Base-by-base conservation (phyloP, 805 yeast genomes). In the Metschnikowia colocasiae region DNA sequence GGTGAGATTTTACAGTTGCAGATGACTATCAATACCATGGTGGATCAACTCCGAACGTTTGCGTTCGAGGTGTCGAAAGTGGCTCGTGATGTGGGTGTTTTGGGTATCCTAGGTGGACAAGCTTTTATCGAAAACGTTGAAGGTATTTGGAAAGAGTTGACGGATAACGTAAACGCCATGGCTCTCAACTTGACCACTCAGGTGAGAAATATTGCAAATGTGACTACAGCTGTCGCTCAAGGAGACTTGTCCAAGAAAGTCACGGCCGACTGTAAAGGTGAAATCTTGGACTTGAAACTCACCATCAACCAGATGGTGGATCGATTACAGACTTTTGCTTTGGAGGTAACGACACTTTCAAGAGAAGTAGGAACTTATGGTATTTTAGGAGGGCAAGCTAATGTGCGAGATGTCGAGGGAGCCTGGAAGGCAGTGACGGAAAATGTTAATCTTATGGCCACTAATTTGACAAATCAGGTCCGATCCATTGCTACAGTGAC, bases 161-260 rank as follows among this genome's bases (percentile, higher is more conserved):
- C 95, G 2, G 96, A 87, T 63, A 87, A 87, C 58, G 87, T 87
- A 47, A 88, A 87, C 62, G 92, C 95, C 35, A 87, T 87, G 96
- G 95, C 96, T 18, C 72, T 84, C 39, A 88, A 88, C 63, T 75
- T 87, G 59, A 87, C 96, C 1, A 87, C 89, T 34, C 96, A 87
- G 65, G 95, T 88, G 51, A 78, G 95, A 68, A 85, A 86, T 61
- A 87, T 86, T 55, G 95, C 95, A 43, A 85, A 85, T 57, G 95
- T 86, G 50, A 87, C 95, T 6, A 86, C 94, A 12, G 94, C 95
- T 2, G 95, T 86, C 26, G 94, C 94, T 31, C 79, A 83, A 52
- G 95, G 95, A 49, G 92, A 86, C 58, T 70, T 86, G 55, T 81
- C 87, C 3, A 86, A 87, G 53, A 85, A 85, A 62, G 92, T 86